Base-by-base conservation (phyloP, 176 grass and related monocot genomes). In the Eleusine coracana region DNA sequence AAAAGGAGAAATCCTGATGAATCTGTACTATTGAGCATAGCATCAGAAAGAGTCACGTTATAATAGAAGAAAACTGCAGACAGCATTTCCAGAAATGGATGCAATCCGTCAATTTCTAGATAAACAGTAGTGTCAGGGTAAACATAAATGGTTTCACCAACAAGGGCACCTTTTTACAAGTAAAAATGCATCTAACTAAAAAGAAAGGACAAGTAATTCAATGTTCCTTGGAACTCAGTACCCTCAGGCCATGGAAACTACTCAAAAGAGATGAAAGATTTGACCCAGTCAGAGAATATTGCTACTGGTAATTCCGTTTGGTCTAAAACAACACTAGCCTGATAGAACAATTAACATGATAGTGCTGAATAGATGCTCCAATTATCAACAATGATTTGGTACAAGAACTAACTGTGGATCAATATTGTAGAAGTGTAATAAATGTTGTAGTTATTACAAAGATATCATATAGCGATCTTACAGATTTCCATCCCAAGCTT, bases 1-100 rank as follows among this genome's bases (percentile, higher is more conserved):
- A 83, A 98, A 98, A 29, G 96, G 96, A 80, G 91, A 98, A 86
- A 98, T 93, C 79, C 96, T 93, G 86, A 98, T 88, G 77, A 98
- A 74, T 86, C 96, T 98, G 88, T 45, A 77, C 50, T 88, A 73
- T 65, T 61, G 37, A 83, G 34, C 74, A 79, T 74, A 75, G 6
- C 68, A 84, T 88, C 29, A 88, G 70, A 60, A 79, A 79, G 15
- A 80, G 3, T 68, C 42, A 7, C 29, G 68, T 68, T 27, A 64
- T 45, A 71, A 48, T 54, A 72, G 54, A 77, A 66, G 16, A 12
- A 74, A 74, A 58, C 25, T 37, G n/a, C 7, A 72, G 40, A 36
- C 2, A 0, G 0, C 2, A 49, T 49, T 63, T 61, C 54, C 18
- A 73, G 17, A 75, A 75, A 20, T 17, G 27, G 62, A 48, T 42